These are phyloP conservation scores for Claviceps africana DNA, from an alignment of 2,329 filamentous ascomycete species.

Conservation along the genomic window DNA sequence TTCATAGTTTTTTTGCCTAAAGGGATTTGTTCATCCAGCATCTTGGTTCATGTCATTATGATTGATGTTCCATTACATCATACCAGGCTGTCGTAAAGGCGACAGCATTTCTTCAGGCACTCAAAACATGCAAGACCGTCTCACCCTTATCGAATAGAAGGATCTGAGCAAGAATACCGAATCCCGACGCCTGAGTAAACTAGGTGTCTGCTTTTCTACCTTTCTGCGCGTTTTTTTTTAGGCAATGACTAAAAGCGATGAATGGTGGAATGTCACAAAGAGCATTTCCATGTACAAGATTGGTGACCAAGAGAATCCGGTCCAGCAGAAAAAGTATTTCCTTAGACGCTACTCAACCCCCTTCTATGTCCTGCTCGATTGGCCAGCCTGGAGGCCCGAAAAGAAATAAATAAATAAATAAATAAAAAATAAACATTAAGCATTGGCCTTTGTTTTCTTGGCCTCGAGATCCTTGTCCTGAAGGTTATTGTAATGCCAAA, in stretches of 20 bases:
- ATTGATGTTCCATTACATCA: background rate
- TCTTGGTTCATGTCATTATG: background rate
- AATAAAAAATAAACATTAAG: background rate
- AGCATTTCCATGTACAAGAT: background rate
- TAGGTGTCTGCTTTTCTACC: background rate
- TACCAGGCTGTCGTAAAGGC: background rate
- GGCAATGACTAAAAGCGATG: no score
- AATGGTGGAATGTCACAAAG: background rate
- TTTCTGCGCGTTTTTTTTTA: no score
- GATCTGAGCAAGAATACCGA: background rate
- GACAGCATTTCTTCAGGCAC: background rate
- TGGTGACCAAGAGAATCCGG: background rate
- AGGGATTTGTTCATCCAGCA: no score
- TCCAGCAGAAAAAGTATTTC: background rate
- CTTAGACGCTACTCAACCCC: background rate
- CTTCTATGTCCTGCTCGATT: background rate
- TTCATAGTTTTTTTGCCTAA: background rate
- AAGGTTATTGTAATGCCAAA: conserved; percentile 38
- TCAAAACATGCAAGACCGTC: background rate
- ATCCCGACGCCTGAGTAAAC: background rate
- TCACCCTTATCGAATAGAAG: background rate
- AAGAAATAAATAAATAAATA: no score
- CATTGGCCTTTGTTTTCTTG: conserved; percentile 3
- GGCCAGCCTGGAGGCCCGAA: background rate
- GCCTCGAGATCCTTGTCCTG: conserved; percentile 20